A percentile compares a stretch with the other conserved stretches of the same genome.
Evolutionary conservation across 371 early-diverging fungal species (phyloP).

Genomic region (Mortierella sp.): DNA sequence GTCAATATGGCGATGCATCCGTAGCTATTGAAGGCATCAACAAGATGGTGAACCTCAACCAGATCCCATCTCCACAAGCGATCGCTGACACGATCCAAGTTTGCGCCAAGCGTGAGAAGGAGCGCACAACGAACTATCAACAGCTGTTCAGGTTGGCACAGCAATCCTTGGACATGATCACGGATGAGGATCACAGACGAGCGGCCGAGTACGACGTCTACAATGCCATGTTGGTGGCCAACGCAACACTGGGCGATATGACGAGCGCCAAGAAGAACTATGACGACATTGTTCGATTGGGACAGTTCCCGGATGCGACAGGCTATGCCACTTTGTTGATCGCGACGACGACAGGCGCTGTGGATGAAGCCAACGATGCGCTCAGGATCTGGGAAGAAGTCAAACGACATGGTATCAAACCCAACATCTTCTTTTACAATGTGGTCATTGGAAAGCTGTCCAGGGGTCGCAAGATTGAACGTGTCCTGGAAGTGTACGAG

Average conservation of each 20-base stretch:
- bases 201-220: slow-evolving; percentile 45
- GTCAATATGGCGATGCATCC: slow-evolving; percentile 34
- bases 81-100: slow-evolving; percentile 53
- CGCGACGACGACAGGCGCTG: slow-evolving; percentile 59
- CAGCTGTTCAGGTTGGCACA: slow-evolving; percentile 35
- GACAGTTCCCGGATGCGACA: slow-evolving; percentile 45
- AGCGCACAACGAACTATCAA: slow-evolving; percentile 36
- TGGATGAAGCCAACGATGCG: slow-evolving; percentile 67
- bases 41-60: slow-evolving; percentile 49
- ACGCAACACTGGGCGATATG: slow-evolving; percentile 60
- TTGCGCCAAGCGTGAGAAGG: slow-evolving; percentile 51
- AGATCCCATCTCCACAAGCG: slow-evolving; percentile 44
- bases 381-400: slow-evolving; percentile 67
- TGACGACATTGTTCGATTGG: slow-evolving; percentile 57
- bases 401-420: slow-evolving; percentile 60
- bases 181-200: slow-evolving; percentile 15
- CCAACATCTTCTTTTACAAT: slow-evolving; percentile 70
- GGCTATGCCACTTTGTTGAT: slow-evolving; percentile 47
- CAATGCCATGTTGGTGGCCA: slow-evolving; percentile 68
- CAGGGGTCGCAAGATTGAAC: slow-evolving; percentile 66
- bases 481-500: slow-evolving; percentile 60
- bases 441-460: slow-evolving; percentile 70
- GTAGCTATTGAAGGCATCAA: slow-evolving; percentile 37
- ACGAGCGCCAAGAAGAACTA: slow-evolving; percentile 60
- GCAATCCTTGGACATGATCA: slow-evolving; percentile 29